Evolutionary conservation across 371 early-diverging fungal species (phyloP).

Genomic region (Rhizopus arrhizus): DNA sequence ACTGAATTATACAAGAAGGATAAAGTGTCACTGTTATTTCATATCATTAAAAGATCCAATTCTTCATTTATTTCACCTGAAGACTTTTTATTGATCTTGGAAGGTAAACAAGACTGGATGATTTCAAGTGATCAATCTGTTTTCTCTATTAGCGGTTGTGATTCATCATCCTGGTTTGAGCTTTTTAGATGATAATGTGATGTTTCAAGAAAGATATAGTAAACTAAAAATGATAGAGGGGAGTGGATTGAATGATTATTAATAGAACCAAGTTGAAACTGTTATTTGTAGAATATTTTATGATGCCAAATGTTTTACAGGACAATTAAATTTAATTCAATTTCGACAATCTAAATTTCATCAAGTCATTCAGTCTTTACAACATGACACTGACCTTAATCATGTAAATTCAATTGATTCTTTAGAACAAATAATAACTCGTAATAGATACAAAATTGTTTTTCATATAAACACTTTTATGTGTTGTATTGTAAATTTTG

Average conservation of each 20-base stretch:
- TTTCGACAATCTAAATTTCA: constrained; percentile 65
- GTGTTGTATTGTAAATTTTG: constrained; percentile 96
- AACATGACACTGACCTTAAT: constrained; percentile 73
- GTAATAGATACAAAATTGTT: constrained; percentile 65
- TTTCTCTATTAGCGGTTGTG: constrained; percentile 56
- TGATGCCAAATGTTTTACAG: constrained; percentile 64
- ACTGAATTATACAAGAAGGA: neutral
- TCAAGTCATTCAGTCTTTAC: constrained; percentile 62
- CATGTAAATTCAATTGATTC: constrained; percentile 38
- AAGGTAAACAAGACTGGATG: constrained; percentile 29
- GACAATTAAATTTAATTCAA: constrained; percentile 74
- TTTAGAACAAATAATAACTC: constrained; percentile 4
- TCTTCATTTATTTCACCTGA: constrained; percentile 42
- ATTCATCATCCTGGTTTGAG: constrained; percentile 85
- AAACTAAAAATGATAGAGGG: constrained; percentile 2
- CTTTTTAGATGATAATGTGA: constrained; percentile 73
- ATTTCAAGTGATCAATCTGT: neutral
- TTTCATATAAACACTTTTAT: constrained; percentile 96
- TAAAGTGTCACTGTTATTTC: constrained; percentile 30
- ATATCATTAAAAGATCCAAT: constrained; percentile 34
- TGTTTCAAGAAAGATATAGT: constrained; percentile 86
- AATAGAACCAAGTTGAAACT: constrained; percentile 45
- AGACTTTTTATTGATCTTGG: constrained; percentile 52
- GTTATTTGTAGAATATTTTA: constrained; percentile 88
- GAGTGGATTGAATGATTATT: no score